Evolutionary conservation across 1,139 yeast genomes (phyloP), one percentile per base, ranked within the genome.

Genomic region (Citeromyces hawaiiensis): DNA sequence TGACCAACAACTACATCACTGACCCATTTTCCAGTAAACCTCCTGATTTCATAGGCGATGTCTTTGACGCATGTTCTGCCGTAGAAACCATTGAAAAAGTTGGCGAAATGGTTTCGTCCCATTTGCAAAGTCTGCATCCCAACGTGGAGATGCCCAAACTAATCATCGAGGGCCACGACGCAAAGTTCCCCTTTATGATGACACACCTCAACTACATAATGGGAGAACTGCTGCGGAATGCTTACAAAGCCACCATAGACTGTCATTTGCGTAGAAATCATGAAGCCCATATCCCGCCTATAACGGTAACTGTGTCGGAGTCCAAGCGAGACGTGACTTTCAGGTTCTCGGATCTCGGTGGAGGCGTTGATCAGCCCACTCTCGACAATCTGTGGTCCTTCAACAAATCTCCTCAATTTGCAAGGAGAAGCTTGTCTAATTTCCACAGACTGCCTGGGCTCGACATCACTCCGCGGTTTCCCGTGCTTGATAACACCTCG

Each of bases 261-360:
- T 59, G 61, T 41, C 66, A 60, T 41, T 49, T 68, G 11, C 51
- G 55, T 23, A 52, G 55, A 36, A 58, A 61, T 37, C 53, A 51
- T 17, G 48, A 59, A 9, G 50, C 57, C 33, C 59, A 60, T 39
- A 69, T 81, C 4, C 83, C 86, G 0, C 85, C 94, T 0, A 76
- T 88, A 17, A 65, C 63, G 30, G 82, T 88, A 9, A 75, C 87
- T 8, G 72, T 88, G 15, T 66, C 83, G 2, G 71, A 79, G 47
- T 73, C 85, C 25, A 66, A 72, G 15, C 78, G 76, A 38, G 75
- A 78, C 38, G 78, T 85, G 30, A 64, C 78, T 4, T 81, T 88
- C 54, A 68, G 95, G 40, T 74, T 88, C 39, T 79, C 93, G 3
- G 98, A 88, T 56, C 80, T 74, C 48, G 96, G 96, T 5, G 96